Percentiles rank a stretch among this genome's conserved stretches.
phyloP scores from a whole-genome alignment of 2,329 filamentous ascomycete genomes.

The Xylaria sp. region DNA sequence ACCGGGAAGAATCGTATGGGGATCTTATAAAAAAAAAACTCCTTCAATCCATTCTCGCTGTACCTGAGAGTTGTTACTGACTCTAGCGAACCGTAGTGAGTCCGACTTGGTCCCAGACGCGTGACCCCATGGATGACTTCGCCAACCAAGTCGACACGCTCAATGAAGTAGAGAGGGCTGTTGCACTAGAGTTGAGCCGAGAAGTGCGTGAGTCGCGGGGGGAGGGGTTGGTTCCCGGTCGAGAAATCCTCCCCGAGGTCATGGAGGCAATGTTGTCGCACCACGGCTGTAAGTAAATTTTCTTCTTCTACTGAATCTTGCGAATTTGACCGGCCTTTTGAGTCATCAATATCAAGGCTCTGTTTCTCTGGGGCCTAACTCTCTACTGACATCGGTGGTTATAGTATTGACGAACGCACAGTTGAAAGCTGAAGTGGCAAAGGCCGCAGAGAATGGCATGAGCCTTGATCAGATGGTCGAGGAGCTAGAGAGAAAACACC shows the following conservation, averaged over 20 bases:
- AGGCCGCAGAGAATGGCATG: neutral
- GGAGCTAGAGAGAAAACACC: neutral
- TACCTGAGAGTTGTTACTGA: too few relatives aligned
- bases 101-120: slow-evolving; percentile 32
- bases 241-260: slow-evolving; percentile 28
- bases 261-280: slow-evolving; percentile 25
- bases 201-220: neutral
- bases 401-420: slow-evolving; percentile 15
- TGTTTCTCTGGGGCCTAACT: neutral
- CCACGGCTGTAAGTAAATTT: neutral
- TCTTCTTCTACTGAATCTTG: too few relatives aligned
- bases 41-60: too few relatives aligned
- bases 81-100: too few relatives aligned
- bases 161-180: slow-evolving; percentile 1
- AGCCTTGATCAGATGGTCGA: slow-evolving; percentile 32
- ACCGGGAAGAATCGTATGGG: too few relatives aligned
- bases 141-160: slow-evolving; percentile 30
- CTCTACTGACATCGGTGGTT: neutral
- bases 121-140: slow-evolving; percentile 31
- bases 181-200: slow-evolving; percentile 7
- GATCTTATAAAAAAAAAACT: too few relatives aligned
- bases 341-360: too few relatives aligned
- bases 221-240: neutral
- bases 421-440: slow-evolving; percentile 15
- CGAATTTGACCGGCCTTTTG: too few relatives aligned